These are phyloP conservation scores for Lentinula aciculospora DNA, from an alignment of 768 basidiomycete genomes.

Conservation along the genomic window DNA sequence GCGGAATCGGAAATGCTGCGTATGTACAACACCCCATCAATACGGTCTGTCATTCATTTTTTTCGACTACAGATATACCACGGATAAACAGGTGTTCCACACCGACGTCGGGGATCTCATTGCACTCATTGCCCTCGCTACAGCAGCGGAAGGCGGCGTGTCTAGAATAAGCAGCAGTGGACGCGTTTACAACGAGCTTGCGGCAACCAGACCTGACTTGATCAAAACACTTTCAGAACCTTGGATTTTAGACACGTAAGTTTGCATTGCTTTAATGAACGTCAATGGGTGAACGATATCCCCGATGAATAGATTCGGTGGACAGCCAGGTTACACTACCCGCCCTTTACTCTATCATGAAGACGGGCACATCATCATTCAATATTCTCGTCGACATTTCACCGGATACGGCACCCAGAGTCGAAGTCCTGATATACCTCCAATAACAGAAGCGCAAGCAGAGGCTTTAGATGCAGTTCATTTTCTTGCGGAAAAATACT, in stretches of 20 bases:
- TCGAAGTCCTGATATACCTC: constrained; percentile 33
- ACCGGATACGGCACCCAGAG: constrained; percentile 32
- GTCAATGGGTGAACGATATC: neutral
- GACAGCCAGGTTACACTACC: constrained; percentile 25
- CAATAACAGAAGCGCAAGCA: constrained; percentile 44
- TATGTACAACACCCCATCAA: neutral
- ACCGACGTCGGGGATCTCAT: constrained; percentile 43
- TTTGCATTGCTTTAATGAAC: neutral
- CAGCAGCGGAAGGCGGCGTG: constrained; percentile 37
- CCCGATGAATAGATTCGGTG: constrained; percentile 27
- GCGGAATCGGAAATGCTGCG: constrained; percentile 36
- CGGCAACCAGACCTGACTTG: constrained; percentile 38
- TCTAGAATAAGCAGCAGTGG: constrained; percentile 39
- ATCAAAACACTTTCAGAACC: constrained; percentile 33
- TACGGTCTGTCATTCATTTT: neutral
- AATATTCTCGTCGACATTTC: constrained; percentile 40
- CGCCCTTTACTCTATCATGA: constrained; percentile 36
- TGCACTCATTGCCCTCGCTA: constrained; percentile 34
- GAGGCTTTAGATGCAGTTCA: constrained; percentile 42
- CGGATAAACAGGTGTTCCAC: constrained; percentile 46
- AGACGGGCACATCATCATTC: constrained; percentile 34
- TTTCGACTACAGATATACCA: constrained; percentile 25
- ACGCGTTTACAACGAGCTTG: constrained; percentile 41
- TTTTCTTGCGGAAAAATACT: constrained; percentile 37
- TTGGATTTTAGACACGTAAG: constrained; percentile 38